Conservation (phyloP, 768 basidiomycete species). For the Russula olivacea region DNA sequence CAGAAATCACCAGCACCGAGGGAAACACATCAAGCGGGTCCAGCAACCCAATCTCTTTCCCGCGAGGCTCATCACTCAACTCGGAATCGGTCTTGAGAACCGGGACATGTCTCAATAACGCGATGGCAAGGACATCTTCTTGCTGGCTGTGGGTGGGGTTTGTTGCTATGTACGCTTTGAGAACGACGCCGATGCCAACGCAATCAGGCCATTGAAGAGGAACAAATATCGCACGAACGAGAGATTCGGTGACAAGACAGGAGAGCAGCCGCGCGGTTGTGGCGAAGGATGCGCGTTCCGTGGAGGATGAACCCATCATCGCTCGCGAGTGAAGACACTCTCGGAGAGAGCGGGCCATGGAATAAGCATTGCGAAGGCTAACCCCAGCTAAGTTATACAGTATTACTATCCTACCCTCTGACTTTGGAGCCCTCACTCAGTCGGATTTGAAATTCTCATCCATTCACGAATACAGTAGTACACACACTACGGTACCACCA, state of each 20-base stretch:
- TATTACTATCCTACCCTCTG: too few species aligned
- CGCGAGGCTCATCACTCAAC: slow-evolving; percentile 26
- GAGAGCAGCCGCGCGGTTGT: slow-evolving; percentile 47
- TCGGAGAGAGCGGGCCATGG: not conserved
- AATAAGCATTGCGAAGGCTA: not conserved
- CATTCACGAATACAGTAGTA: too few species aligned
- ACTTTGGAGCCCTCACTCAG: too few species aligned
- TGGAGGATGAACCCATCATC: slow-evolving; percentile 3
- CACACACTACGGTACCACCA: too few species aligned
- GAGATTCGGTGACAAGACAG: slow-evolving; percentile 53
- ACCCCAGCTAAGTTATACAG: too few species aligned
- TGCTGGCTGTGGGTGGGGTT: slow-evolving; percentile 3
- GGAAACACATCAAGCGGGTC: slow-evolving; percentile 54
- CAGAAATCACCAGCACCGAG: slow-evolving; percentile 34
- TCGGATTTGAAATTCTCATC: too few species aligned
- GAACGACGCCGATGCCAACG: slow-evolving; percentile 40
- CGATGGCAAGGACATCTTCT: slow-evolving; percentile 42
- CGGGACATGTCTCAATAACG: slow-evolving; percentile 43
- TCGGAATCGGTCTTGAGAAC: slow-evolving; percentile 38
- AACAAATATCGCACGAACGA: slow-evolving; percentile 44
- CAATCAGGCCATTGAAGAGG: slow-evolving; percentile 34
- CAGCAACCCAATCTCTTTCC: slow-evolving; percentile 43
- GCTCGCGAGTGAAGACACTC: not conserved
- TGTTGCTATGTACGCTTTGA: slow-evolving; percentile 31
- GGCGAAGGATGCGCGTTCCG: slow-evolving; percentile 39